Conservation (phyloP, 306 rosid genomes). For the Vachellia pachyceras region DNA sequence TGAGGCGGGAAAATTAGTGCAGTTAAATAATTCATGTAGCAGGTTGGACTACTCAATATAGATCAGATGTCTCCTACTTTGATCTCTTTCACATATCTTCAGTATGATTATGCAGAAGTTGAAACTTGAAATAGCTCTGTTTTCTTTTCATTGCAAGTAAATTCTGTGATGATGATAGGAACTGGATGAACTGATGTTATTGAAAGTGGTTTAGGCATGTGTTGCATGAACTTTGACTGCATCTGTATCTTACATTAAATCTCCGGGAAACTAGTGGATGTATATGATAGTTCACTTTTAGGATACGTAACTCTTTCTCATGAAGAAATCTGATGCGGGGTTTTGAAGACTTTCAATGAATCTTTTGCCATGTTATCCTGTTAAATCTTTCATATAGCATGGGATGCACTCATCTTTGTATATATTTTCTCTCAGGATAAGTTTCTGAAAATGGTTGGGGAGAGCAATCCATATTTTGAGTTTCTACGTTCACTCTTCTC, state of each 20-base stretch:
- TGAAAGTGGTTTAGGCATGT: conserved; percentile 27
- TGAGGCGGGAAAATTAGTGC: not conserved
- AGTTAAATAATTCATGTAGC: not conserved
- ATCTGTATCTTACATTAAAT: not conserved
- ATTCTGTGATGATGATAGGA: conserved; percentile 1
- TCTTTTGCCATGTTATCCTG: conserved; percentile 15
- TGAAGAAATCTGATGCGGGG: not conserved
- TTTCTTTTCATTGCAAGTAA: conserved; percentile 5
- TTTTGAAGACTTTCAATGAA: conserved; percentile 9
- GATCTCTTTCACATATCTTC: not conserved
- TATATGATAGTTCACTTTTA: not conserved
- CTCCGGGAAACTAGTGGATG: not conserved
- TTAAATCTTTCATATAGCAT: conserved; percentile 18
- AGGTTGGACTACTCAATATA: not conserved
- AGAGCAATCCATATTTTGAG: conserved; percentile 61
- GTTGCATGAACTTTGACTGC: conserved; percentile 31
- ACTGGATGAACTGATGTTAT: conserved; percentile 19
- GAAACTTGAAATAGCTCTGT: not conserved
- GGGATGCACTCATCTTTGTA: conserved; percentile 26
- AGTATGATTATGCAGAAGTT: not conserved
- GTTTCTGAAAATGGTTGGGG: conserved; percentile 65
- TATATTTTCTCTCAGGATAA: conserved; percentile 59
- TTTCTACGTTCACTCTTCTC: conserved; percentile 68
- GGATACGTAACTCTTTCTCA: not conserved
- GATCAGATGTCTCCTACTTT: not conserved